Evolutionary conservation across 352 stramenopile genomes (phyloP), one percentile per base, ranked within the genome.

Genomic region (Pythium phragmitis): DNA sequence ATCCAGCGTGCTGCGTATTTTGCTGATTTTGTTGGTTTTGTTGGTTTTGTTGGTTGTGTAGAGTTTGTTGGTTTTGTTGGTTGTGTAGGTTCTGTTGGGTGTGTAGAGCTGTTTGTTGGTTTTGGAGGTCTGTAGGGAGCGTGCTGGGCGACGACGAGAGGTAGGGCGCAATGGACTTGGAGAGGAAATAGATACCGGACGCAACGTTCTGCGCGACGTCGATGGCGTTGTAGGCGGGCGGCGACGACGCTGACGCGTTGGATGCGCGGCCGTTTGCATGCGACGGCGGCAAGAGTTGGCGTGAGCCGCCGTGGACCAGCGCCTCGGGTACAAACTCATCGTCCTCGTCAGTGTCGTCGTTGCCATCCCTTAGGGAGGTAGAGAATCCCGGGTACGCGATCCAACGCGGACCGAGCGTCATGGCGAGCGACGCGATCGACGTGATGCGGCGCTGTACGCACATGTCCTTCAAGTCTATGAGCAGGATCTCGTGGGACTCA

Each of bases 151-250:
- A 90, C 9, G 84, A 88, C 8, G 80, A 79, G 19, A 93, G 55
- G 52, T 91, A 93, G 41, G 85, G 85, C 19, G 82, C 83, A 41
- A 94, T 86, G 26, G 82, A 89, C 16, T 94, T 81, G 19, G 82
- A 90, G 14, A 95, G 65, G 50, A 88, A 95, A 70, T 95, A 96
- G 17, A 96, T 67, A 3, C 86, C 85, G 0, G 85, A 94, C 2
- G 88, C 88, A n/a, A 96, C 80, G 57, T 92, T 92, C 72, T 96
- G 87, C 6, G 88, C 88, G 7, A 94, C 83, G 59, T 94, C 83
- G 33, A 93, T 89, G 7, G 82, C 85, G 17, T 79, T 85, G 65
- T 87, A 88, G 14, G 67, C 65, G 12, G 79, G 63, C 1, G 59
- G 67, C 5, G 60, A 57, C 2, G 56, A 57, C 5, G 69, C 39